Base-by-base conservation (phyloP, 2,329 filamentous ascomycete species). In the Verticillium dahliae region DNA sequence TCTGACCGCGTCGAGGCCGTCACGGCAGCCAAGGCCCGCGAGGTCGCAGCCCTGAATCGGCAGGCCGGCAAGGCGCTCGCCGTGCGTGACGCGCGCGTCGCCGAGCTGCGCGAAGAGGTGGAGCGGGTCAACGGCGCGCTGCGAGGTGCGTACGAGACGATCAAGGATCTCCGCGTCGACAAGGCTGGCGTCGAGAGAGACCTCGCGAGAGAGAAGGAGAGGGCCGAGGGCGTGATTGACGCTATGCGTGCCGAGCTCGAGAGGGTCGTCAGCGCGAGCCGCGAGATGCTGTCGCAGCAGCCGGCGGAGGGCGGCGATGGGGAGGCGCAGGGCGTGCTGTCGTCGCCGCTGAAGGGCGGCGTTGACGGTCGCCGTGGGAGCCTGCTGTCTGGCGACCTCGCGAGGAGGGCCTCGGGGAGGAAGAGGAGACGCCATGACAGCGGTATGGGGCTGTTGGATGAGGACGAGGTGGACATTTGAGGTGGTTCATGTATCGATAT, bases 391-490 rank as follows among this genome's bases (percentile, higher is more conserved):
- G 70, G 69, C 0, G 72, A 69, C 1, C n/a, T 73, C 56, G 69
- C 67, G 2, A 71, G 71, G 56, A 70, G 70, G 27, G 68, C 68
- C 0, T 70, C 65, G 33, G 74, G 69, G 33, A 75, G 64, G 66
- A 83, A 78, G 73, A 74, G 75, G 62, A 77, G 81, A 62, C 75
- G 78, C 62, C 78, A 80, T 65, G 84, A 86, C 69, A 85, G 81
- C 60, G 84, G 83, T 0, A 67, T 86, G 58, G 82, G 82, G 0
- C 73, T 86, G 31, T 65, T 85, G 69, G 81, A 83, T 34, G 83
- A 85, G 67, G 82, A 84, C 39, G 79, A 80, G 60, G 70, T 75
- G 18, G 74, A 75, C 37, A 67, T 72, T 45, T 73, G 67, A 63
- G 22, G 22, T 14, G 22, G 39, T 15, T 15, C 18, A 15, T 52